phyloP scores from a whole-genome alignment of 495 filamentous ascomycete genomes.

The Neurospora sp. region DNA sequence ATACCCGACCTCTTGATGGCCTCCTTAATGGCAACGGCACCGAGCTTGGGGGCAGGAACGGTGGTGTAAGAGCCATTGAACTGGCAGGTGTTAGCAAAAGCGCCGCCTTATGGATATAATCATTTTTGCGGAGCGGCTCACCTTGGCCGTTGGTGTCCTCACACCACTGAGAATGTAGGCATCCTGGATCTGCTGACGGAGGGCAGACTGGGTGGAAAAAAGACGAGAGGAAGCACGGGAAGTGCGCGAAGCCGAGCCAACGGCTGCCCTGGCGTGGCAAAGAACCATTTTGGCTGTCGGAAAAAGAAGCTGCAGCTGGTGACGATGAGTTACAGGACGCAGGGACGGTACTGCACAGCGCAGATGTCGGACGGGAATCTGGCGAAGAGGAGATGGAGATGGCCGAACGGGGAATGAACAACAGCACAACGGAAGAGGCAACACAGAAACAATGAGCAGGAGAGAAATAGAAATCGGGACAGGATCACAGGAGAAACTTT shows the following conservation, averaged over 20 bases:
- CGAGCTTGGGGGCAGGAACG: constrained; percentile 76
- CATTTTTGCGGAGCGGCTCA: constrained; percentile 22
- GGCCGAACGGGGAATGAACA: background rate
- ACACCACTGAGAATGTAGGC: constrained; percentile 86
- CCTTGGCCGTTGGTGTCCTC: constrained; percentile 81
- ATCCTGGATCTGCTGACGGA: constrained; percentile 65
- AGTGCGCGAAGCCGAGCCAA: background rate
- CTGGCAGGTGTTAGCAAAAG: constrained; percentile 34
- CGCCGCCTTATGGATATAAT: background rate
- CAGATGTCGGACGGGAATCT: background rate
- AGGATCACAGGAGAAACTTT: background rate
- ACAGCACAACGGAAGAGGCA: background rate
- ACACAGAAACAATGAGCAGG: background rate
- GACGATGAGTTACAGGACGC: background rate
- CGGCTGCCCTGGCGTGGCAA: background rate
- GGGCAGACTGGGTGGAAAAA: constrained; percentile 53
- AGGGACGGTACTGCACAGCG: background rate
- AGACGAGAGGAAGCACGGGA: constrained; percentile 37
- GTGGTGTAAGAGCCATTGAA: constrained; percentile 85
- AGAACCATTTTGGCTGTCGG: background rate
- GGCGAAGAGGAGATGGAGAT: background rate
- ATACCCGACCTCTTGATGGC: constrained; percentile 75
- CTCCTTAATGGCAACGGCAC: constrained; percentile 78
- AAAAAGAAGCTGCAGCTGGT: background rate
- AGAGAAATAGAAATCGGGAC: background rate